phyloP scores from a whole-genome alignment of 352 stramenopile genomes.

The Globisporangium parvum region DNA sequence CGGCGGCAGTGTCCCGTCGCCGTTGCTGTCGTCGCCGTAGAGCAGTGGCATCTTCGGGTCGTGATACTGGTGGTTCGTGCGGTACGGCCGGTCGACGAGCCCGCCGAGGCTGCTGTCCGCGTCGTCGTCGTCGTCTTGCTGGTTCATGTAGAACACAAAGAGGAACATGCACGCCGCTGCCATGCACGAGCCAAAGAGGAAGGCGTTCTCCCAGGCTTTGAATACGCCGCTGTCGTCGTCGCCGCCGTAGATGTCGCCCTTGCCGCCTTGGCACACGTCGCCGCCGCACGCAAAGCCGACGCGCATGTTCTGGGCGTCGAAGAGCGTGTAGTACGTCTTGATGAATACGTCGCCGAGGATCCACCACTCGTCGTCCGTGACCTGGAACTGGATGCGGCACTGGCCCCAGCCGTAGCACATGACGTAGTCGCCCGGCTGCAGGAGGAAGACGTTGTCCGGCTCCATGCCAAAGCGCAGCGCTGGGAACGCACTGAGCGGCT shows the following conservation, averaged over 20 bases:
- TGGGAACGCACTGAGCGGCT: conserved; percentile 49
- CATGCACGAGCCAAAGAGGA: conserved; percentile 65
- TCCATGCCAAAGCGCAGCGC: conserved; percentile 74
- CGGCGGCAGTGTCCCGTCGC: conserved; percentile 5
- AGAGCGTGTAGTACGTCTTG: conserved; percentile 91
- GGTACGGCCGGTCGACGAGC: conserved; percentile 21
- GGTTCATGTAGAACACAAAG: conserved; percentile 78
- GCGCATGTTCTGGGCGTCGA: conserved; percentile 83
- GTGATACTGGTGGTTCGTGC: conserved; percentile 16
- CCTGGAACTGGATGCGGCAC: conserved; percentile 79
- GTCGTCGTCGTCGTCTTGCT: conserved; percentile 48
- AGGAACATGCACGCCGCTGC: conserved; percentile 73
- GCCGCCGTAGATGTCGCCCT: conserved; percentile 54
- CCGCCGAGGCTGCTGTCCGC: conserved; percentile 19
- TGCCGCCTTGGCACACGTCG: conserved; percentile 70
- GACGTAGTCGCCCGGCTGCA: conserved; percentile 79
- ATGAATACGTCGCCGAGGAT: conserved; percentile 89
- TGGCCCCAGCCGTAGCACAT: conserved; percentile 63
- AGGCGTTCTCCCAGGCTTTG: conserved; percentile 50
- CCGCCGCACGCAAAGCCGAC: conserved; percentile 83
- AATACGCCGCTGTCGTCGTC: conserved; percentile 35
- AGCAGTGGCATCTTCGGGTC: conserved; percentile 66
- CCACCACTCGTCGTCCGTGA: conserved; percentile 76
- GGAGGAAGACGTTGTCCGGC: conserved; percentile 79
- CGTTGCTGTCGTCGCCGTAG: conserved; percentile 16